These are phyloP conservation scores for Penicillium fimorum DNA, from an alignment of 495 filamentous ascomycete genomes.

Conservation along the genomic window DNA sequence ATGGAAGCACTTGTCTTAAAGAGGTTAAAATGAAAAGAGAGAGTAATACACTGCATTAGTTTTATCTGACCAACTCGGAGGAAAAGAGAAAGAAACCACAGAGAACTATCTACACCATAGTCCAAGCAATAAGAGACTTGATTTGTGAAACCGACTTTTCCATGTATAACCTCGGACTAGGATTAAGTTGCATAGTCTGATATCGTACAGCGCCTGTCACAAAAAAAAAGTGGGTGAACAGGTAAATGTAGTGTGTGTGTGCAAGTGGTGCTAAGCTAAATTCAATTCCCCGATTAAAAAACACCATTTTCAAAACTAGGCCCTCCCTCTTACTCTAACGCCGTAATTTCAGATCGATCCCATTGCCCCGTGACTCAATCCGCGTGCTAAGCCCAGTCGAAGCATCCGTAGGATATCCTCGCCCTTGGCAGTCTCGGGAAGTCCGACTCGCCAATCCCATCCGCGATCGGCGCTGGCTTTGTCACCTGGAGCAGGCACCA, in stretches of 20 bases:
- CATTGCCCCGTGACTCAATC: conserved; percentile 39
- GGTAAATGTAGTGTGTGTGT: background rate
- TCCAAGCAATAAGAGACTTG: no score
- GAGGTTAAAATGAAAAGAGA: no score
- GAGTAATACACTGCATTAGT: no score
- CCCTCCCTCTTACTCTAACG: conserved; percentile 4
- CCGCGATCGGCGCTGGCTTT: conserved; percentile 51
- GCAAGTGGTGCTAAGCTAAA: conserved; percentile 2
- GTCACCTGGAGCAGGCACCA: conserved; percentile 42
- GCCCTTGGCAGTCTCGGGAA: conserved; percentile 56
- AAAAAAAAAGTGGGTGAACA: background rate
- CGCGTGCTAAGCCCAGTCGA: conserved; percentile 70
- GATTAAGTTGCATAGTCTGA: conserved; percentile 3
- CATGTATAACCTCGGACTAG: background rate
- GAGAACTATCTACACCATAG: no score
- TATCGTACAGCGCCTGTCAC: conserved; percentile 5
- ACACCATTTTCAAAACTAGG: background rate
- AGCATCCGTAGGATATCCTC: conserved; percentile 69
- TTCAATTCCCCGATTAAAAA: conserved; percentile 4
- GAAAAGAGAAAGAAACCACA: no score
- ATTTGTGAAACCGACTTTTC: no score
- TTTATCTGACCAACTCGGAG: no score
- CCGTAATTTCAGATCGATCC: conserved; percentile 19
- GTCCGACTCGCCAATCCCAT: conserved; percentile 81
- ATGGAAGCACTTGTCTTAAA: no score